phyloP scores from a whole-genome alignment of 257 asterid genomes.

The Lithospermum erythrorhizon region DNA sequence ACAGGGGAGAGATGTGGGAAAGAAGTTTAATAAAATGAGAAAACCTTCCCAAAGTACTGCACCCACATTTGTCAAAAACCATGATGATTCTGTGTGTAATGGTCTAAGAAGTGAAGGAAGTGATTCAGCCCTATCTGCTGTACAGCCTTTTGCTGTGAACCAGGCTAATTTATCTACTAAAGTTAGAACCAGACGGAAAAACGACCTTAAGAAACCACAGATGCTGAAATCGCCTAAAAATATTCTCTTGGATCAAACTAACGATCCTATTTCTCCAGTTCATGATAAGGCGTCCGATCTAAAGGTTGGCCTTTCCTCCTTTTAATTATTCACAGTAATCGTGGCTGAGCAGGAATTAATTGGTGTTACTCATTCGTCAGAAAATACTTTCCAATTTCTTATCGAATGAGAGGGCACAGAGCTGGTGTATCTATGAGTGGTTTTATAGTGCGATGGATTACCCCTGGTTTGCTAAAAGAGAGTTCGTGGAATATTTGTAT shows the following conservation, averaged over 20 bases:
- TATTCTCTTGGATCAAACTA: slow-evolving; percentile 32
- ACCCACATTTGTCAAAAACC: slow-evolving; percentile 42
- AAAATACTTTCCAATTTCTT: slow-evolving; percentile 54
- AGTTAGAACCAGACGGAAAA: slow-evolving; percentile 72
- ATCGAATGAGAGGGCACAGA: slow-evolving; percentile 46
- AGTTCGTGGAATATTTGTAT: slow-evolving; percentile 73
- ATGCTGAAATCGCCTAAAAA: slow-evolving; percentile 40
- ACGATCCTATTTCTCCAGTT: slow-evolving; percentile 25
- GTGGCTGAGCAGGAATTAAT: slow-evolving; percentile 4
- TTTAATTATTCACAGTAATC: not conserved
- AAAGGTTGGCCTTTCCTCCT: slow-evolving; percentile 29
- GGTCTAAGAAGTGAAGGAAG: slow-evolving; percentile 70
- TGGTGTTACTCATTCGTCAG: slow-evolving; percentile 25
- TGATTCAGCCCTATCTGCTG: slow-evolving; percentile 66
- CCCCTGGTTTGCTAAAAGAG: slow-evolving; percentile 89
- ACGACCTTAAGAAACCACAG: slow-evolving; percentile 32
- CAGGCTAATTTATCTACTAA: slow-evolving; percentile 53
- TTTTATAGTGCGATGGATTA: slow-evolving; percentile 86
- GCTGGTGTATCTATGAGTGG: slow-evolving; percentile 92
- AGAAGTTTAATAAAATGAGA: slow-evolving; percentile 41
- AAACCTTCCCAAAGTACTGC: slow-evolving; percentile 48
- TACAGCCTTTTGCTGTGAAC: slow-evolving; percentile 37
- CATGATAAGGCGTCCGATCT: slow-evolving; percentile 26
- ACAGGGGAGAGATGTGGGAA: slow-evolving; percentile 53
- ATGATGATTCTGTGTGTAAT: slow-evolving; percentile 53